These are phyloP conservation scores for Pseudodiploospora longispora DNA, from an alignment of 2,329 filamentous ascomycete genomes.

Conservation along the genomic window DNA sequence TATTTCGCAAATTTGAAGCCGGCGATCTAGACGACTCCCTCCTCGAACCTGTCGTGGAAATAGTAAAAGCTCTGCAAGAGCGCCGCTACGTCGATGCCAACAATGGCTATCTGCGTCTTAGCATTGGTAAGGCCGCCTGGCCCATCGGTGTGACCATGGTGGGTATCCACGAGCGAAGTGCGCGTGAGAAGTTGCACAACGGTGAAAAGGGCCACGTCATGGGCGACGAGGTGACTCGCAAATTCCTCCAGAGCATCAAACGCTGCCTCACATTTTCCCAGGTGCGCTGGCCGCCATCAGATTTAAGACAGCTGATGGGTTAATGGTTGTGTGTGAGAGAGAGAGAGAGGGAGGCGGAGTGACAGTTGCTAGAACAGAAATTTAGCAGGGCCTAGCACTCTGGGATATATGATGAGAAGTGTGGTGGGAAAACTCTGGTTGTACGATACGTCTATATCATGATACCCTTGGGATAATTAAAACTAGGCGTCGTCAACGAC, in stretches of 20 bases:
- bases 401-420: background rate
- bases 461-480: constrained; percentile 8
- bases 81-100: constrained; percentile 93
- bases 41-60: constrained; percentile 77
- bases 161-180: constrained; percentile 94
- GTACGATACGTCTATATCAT: constrained; percentile 1
- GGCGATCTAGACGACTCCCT: constrained; percentile 71
- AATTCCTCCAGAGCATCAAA: constrained; percentile 97
- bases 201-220: constrained; percentile 88
- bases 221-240: constrained; percentile 91
- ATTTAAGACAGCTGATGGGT: constrained; percentile 91
- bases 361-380: background rate
- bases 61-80: constrained; percentile 83
- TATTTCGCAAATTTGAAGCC: constrained; percentile 85
- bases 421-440: background rate
- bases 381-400: too few relatives aligned
- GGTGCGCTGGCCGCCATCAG: constrained; percentile 89
- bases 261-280: constrained; percentile 93
- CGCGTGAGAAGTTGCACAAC: constrained; percentile 89
- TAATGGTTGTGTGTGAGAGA: constrained; percentile 7
- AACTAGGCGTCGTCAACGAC: background rate
- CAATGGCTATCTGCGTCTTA: constrained; percentile 84
- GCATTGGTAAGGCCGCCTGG: constrained; percentile 96
- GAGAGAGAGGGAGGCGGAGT: background rate
- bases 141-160: constrained; percentile 99